Percentiles rank a stretch among this genome's conserved stretches.
Conservation (phyloP, 2,329 filamentous ascomycete species). For the Botrytis pseudocinerea region DNA sequence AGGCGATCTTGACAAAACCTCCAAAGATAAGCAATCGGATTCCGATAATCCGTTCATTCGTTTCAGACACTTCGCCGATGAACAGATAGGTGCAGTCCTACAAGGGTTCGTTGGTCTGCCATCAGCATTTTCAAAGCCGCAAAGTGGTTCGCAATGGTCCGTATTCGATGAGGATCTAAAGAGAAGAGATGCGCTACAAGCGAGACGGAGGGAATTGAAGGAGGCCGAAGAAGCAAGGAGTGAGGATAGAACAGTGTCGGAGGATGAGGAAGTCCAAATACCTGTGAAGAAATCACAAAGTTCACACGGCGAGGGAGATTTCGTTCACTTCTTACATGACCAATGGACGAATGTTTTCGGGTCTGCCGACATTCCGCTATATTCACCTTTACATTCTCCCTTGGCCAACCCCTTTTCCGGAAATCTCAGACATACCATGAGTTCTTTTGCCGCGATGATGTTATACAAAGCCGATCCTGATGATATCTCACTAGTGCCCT, state of each 20-base stretch:
- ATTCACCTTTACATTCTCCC: conserved; percentile 28
- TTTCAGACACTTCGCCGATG: conserved; percentile 39
- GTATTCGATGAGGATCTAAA: conserved; percentile 36
- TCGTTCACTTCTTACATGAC: background rate
- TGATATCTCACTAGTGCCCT: conserved; percentile 39
- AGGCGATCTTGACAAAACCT: conserved; percentile 21
- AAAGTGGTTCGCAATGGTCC: conserved; percentile 33
- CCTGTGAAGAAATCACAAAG: conserved; percentile 25
- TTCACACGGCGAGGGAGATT: background rate
- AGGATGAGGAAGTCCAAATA: conserved; percentile 25
- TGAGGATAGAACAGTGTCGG: background rate
- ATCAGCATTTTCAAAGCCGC: conserved; percentile 36
- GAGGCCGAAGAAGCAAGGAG: conserved; percentile 28
- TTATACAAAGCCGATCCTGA: conserved; percentile 11
- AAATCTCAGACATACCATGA: conserved; percentile 28
- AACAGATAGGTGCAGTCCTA: conserved; percentile 38
- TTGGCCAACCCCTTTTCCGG: conserved; percentile 69
- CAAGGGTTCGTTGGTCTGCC: conserved; percentile 41
- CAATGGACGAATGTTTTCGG: background rate
- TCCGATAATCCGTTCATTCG: conserved; percentile 39
- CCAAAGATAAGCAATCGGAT: background rate
- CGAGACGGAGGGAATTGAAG: conserved; percentile 30
- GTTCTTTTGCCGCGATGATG: background rate
- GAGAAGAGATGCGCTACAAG: conserved; percentile 35
- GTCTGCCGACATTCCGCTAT: conserved; percentile 35